Conservation (phyloP, 1,139 yeast genomes). For the Casaregolazyma suthepensis region DNA sequence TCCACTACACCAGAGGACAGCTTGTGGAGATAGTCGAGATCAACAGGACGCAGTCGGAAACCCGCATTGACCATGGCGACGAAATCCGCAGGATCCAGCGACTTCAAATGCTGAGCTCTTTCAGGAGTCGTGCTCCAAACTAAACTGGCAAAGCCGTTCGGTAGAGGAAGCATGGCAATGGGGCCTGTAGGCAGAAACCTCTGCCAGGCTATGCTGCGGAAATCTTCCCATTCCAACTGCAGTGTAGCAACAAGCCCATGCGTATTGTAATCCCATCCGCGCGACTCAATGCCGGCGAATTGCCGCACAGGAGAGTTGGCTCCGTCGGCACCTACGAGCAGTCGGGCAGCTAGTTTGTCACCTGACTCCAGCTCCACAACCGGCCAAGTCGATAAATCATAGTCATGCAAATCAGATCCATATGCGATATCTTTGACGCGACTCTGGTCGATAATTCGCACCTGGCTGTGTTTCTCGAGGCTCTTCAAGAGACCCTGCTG, state of each 20-base stretch:
- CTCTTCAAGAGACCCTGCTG: conserved; percentile 62
- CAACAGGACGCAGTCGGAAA: conserved; percentile 68
- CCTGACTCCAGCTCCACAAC: conserved; percentile 65
- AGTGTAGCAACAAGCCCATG: conserved; percentile 91
- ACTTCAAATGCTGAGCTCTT: conserved; percentile 55
- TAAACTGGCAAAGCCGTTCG: conserved; percentile 76
- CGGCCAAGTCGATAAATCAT: conserved; percentile 61
- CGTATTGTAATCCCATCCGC: conserved; percentile 89
- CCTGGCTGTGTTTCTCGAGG: conserved; percentile 38
- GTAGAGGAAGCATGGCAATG: conserved; percentile 81
- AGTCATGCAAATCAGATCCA: conserved; percentile 35
- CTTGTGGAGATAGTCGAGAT: conserved; percentile 68
- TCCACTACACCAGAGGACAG: conserved; percentile 35
- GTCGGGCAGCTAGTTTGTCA: conserved; percentile 54
- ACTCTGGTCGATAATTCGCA: conserved; percentile 56
- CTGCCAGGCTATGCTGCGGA: conserved; percentile 80
- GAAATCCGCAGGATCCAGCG: conserved; percentile 57
- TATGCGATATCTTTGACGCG: conserved; percentile 44
- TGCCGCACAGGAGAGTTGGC: conserved; percentile 87
- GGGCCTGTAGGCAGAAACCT: conserved; percentile 91
- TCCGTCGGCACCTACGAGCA: conserved; percentile 93
- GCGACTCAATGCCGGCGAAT: conserved; percentile 71
- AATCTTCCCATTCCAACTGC: conserved; percentile 65
- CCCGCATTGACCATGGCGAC: conserved; percentile 78
- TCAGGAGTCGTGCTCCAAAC: conserved; percentile 92